phyloP scores from a whole-genome alignment of 371 early-diverging fungal genomes.

The Haplosporangium sp. region DNA sequence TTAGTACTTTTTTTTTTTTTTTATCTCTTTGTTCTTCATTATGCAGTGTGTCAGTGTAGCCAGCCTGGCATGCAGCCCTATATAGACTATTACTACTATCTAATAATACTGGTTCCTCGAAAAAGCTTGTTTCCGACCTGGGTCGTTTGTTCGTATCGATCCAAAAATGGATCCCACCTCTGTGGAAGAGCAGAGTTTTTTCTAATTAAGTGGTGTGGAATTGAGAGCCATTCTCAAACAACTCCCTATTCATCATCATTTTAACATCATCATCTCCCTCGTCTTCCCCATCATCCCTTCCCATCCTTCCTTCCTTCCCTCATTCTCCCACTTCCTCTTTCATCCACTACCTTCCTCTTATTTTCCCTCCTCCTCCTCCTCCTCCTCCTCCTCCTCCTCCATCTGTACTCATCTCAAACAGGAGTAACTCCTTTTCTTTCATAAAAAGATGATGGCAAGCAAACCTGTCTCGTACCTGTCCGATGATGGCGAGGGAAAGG shows the following conservation, averaged over 20 bases:
- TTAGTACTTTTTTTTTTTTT: background rate
- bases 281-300: background rate
- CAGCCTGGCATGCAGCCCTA: too few species aligned
- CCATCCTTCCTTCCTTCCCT: background rate
- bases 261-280: background rate
- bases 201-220: background rate
- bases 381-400: background rate
- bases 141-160: too few species aligned
- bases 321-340: background rate
- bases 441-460: conserved; percentile 32
- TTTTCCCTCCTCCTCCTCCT: background rate
- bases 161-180: too few species aligned
- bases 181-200: background rate
- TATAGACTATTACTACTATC: too few species aligned
- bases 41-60: too few species aligned
- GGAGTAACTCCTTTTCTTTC: background rate
- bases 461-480: conserved; percentile 22
- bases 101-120: too few species aligned
- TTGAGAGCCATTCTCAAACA: too few species aligned
- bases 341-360: background rate
- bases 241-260: background rate
- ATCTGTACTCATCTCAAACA: background rate
- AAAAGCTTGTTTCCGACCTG: background rate
- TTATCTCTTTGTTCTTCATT: background rate
- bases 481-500: conserved; percentile 26